These are phyloP conservation scores for Aspergillus viridinutans DNA, from an alignment of 2,329 filamentous ascomycete species.

Conservation along the genomic window DNA sequence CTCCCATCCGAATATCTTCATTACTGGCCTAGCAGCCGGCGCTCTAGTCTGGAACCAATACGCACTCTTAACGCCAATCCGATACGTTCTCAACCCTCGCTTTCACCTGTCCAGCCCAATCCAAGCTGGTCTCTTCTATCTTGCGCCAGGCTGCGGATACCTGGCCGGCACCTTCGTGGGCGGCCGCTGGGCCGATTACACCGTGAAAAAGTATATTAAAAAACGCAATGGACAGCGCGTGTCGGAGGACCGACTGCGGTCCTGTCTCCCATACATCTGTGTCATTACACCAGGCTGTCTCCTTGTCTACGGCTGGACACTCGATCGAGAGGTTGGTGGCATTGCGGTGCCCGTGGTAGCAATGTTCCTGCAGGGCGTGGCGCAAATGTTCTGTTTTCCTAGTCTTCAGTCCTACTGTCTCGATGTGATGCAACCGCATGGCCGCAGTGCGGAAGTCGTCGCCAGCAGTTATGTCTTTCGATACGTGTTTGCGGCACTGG, in stretches of 20 bases:
- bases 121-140: slow-evolving; percentile 67
- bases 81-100: slow-evolving; percentile 69
- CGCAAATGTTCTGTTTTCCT: slow-evolving; percentile 71
- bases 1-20: slow-evolving; percentile 64
- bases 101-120: slow-evolving; percentile 65
- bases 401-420: slow-evolving; percentile 75
- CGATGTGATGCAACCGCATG: slow-evolving; percentile 66
- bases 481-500: slow-evolving; percentile 69
- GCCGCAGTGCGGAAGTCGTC: slow-evolving; percentile 66
- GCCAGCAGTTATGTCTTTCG: slow-evolving; percentile 76
- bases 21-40: slow-evolving; percentile 57
- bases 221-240: slow-evolving; percentile 56
- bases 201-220: slow-evolving; percentile 61
- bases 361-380: slow-evolving; percentile 71
- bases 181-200: slow-evolving; percentile 66
- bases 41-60: slow-evolving; percentile 74
- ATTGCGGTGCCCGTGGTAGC: slow-evolving; percentile 61
- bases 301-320: slow-evolving; percentile 65
- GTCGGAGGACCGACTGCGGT: slow-evolving; percentile 64
- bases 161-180: slow-evolving; percentile 65
- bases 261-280: slow-evolving; percentile 55
- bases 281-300: slow-evolving; percentile 59
- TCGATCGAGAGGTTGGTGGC: slow-evolving; percentile 53
- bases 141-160: slow-evolving; percentile 68
- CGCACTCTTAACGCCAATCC: slow-evolving; percentile 63